phyloP scores from a whole-genome alignment of 768 basidiomycete genomes.

The Mycena rosella region DNA sequence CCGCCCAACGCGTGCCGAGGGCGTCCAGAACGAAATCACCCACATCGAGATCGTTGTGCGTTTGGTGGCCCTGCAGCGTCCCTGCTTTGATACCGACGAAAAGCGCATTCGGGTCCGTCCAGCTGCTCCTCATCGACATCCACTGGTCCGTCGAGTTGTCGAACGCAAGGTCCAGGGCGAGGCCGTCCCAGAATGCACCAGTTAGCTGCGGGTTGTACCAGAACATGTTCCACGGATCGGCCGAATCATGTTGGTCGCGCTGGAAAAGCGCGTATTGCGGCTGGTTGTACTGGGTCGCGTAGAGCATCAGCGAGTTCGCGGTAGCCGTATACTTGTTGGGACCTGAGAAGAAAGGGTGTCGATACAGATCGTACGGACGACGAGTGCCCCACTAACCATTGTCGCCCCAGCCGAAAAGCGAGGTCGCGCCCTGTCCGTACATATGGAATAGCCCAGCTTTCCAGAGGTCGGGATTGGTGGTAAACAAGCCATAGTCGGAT shows the following conservation, averaged over 20 bases:
- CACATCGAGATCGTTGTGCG: conserved; percentile 93
- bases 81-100: conserved; percentile 95
- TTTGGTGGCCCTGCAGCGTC: conserved; percentile 84
- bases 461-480: conserved; percentile 76
- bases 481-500: conserved; percentile 79
- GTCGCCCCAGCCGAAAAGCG: conserved; percentile 73
- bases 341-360: too few relatives aligned
- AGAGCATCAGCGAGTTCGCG: conserved; percentile 89
- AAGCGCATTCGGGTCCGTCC: conserved; percentile 88
- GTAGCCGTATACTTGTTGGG: conserved; percentile 87
- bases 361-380: too few relatives aligned
- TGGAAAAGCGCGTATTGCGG: conserved; percentile 90
- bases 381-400: conserved; percentile 20
- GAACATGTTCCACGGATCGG: conserved; percentile 89
- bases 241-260: conserved; percentile 86
- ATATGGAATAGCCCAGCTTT: conserved; percentile 91
- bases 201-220: conserved; percentile 80
- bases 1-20: conserved; percentile 93
- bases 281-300: conserved; percentile 73
- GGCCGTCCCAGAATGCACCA: conserved; percentile 92
- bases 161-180: conserved; percentile 88
- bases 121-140: conserved; percentile 92
- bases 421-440: conserved; percentile 86
- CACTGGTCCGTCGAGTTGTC: conserved; percentile 80
- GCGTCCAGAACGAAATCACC: conserved; percentile 98